Conservation (phyloP, 2,329 filamentous ascomycete genomes). For the Neurospora sp. region DNA sequence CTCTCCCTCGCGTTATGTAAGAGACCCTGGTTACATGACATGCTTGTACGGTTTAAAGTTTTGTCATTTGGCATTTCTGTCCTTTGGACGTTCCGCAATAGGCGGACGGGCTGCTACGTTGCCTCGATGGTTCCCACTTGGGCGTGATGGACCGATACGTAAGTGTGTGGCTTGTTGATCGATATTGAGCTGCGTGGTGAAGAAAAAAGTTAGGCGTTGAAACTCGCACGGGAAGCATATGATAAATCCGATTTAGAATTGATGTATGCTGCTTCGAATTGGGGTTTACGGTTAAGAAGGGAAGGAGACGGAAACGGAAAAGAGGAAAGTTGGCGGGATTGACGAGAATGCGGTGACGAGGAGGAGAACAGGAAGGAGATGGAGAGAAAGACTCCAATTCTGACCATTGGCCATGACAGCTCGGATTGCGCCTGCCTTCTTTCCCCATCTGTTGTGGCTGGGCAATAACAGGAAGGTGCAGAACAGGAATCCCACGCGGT, state of each 20-base stretch:
- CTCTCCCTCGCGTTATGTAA: background rate
- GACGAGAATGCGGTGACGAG: background rate
- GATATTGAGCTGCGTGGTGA: background rate
- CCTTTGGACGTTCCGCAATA: too few relatives aligned
- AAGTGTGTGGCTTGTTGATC: background rate
- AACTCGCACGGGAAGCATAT: background rate
- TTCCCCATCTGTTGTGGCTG: background rate
- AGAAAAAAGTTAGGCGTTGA: too few relatives aligned
- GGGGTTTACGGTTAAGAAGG: too few relatives aligned
- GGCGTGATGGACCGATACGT: background rate
- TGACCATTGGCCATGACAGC: background rate
- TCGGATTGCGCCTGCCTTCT: background rate
- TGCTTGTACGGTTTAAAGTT: background rate
- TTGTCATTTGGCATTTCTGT: background rate
- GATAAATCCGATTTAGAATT: too few relatives aligned
- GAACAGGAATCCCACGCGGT: background rate
- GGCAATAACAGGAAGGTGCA: background rate
- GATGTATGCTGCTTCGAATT: too few relatives aligned
- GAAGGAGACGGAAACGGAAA: too few relatives aligned
- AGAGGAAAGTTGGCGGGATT: too few relatives aligned
- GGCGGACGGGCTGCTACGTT: background rate
- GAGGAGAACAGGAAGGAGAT: background rate
- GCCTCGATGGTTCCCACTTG: background rate
- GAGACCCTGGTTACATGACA: background rate
- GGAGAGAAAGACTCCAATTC: background rate